These are phyloP conservation scores for Papiliotrema flavescens DNA, from an alignment of 1,284 basidiomycete genomes.

Conservation along the genomic window DNA sequence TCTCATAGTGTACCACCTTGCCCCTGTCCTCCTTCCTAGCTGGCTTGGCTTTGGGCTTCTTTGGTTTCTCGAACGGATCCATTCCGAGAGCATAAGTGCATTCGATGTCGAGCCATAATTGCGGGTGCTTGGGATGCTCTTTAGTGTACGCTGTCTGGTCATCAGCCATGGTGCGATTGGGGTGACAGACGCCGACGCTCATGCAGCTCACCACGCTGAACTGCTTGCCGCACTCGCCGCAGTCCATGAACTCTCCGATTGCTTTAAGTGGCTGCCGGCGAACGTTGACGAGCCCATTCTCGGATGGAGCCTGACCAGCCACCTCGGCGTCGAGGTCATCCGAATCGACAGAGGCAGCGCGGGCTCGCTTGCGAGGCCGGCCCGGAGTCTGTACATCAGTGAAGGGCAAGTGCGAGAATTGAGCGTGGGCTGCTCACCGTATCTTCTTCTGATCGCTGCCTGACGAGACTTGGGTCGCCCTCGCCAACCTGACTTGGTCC, in stretches of 20 bases:
- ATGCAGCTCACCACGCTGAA: constrained; percentile 76
- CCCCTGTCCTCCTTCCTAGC: constrained; percentile 37
- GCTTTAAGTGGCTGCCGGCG: constrained; percentile 53
- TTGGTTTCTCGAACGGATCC: constrained; percentile 66
- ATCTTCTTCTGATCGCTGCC: constrained; percentile 15
- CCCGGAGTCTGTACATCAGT: too few relatives aligned
- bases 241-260: constrained; percentile 75
- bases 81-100: constrained; percentile 71
- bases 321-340: constrained; percentile 61
- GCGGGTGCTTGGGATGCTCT: constrained; percentile 58
- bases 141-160: constrained; percentile 77
- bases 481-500: constrained; percentile 33
- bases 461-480: constrained; percentile 18
- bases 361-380: constrained; percentile 45
- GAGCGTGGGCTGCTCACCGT: constrained; percentile 2
- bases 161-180: not conserved
- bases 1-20: constrained; percentile 64
- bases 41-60: constrained; percentile 62
- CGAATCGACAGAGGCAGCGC: constrained; percentile 52
- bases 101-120: constrained; percentile 69
- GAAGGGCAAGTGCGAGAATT: not conserved
- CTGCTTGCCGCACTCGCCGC: constrained; percentile 73
- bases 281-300: constrained; percentile 30
- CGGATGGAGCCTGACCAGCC: not conserved
- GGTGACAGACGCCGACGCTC: too few relatives aligned